Conservation (phyloP, 805 yeast species). For the Ogataea pini region DNA sequence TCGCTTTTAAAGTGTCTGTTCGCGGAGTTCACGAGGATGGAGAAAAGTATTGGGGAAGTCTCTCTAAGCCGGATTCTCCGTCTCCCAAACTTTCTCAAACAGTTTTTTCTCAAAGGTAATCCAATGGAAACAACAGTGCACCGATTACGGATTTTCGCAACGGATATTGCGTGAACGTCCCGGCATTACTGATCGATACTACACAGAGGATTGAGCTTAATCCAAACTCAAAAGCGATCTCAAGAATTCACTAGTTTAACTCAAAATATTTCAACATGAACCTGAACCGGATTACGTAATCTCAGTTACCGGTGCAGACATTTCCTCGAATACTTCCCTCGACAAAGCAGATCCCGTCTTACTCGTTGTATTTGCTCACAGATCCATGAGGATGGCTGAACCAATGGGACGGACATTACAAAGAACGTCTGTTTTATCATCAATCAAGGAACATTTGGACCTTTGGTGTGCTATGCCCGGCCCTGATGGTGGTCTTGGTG, state of each 20-base stretch:
- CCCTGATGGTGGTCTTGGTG: slow-evolving; percentile 40
- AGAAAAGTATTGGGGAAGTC: background rate
- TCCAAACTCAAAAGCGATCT: slow-evolving; percentile 38
- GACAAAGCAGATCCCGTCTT: slow-evolving; percentile 39
- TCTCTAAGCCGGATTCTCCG: background rate
- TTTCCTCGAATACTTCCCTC: slow-evolving; percentile 14
- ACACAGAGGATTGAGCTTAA: slow-evolving; percentile 43
- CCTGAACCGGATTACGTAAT: slow-evolving; percentile 8
- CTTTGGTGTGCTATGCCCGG: slow-evolving; percentile 47
- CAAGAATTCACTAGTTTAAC: slow-evolving; percentile 39
- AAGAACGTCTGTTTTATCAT: slow-evolving; percentile 41
- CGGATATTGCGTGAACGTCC: slow-evolving; percentile 39
- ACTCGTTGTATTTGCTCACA: slow-evolving; percentile 42
- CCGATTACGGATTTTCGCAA: slow-evolving; percentile 30
- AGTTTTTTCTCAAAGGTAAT: slow-evolving; percentile 14
- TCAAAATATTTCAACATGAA: slow-evolving; percentile 16
- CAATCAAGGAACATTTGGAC: slow-evolving; percentile 45
- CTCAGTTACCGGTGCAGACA: slow-evolving; percentile 5
- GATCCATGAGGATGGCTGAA: slow-evolving; percentile 49
- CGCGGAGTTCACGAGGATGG: background rate
- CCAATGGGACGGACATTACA: slow-evolving; percentile 45
- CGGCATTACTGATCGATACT: slow-evolving; percentile 36
- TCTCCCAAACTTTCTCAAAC: slow-evolving; percentile 1
- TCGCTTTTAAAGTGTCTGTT: slow-evolving; percentile 43
- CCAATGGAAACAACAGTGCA: slow-evolving; percentile 29